Evolutionary conservation across 2,329 filamentous ascomycete species (phyloP).

Genomic region (Ophiostoma sp.): DNA sequence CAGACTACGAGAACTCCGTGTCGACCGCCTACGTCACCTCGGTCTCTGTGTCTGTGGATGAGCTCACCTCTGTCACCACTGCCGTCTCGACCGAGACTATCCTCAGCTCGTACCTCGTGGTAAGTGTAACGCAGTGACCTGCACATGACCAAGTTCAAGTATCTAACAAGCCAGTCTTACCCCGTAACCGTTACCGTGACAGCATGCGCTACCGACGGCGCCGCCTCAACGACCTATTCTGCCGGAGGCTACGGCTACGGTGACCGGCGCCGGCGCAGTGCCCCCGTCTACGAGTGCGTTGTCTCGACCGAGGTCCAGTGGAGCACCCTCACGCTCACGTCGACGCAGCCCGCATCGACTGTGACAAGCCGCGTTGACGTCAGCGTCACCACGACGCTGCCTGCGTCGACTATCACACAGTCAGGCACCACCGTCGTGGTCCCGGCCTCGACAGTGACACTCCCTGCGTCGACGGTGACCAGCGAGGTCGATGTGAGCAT

Average conservation of each 20-base stretch:
- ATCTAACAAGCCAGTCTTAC: slow-evolving; percentile 16
- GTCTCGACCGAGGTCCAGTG: slow-evolving; percentile 13
- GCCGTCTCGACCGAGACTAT: slow-evolving; percentile 12
- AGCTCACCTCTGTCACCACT: slow-evolving; percentile 10
- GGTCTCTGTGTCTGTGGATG: neutral
- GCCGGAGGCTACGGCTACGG: slow-evolving; percentile 4
- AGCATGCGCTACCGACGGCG: neutral
- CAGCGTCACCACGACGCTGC: slow-evolving; percentile 18
- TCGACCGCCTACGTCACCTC: slow-evolving; percentile 12
- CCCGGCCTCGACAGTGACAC: neutral
- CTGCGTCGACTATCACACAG: slow-evolving; percentile 15
- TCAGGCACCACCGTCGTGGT: slow-evolving; percentile 11
- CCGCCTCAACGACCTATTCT: neutral
- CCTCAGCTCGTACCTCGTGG: slow-evolving; percentile 18
- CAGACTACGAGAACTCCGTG: neutral
- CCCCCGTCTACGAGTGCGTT: slow-evolving; percentile 11
- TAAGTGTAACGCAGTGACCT: neutral
- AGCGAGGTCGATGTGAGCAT: neutral
- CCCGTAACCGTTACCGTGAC: slow-evolving; percentile 15
- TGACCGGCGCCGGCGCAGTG: neutral
- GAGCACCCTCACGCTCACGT: slow-evolving; percentile 17
- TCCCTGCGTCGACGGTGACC: neutral
- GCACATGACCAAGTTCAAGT: neutral
- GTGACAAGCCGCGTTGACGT: slow-evolving; percentile 17
- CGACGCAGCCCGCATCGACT: slow-evolving; percentile 22